Conservation (phyloP, 495 filamentous ascomycete genomes). For the Lasiosphaeria ovina region DNA sequence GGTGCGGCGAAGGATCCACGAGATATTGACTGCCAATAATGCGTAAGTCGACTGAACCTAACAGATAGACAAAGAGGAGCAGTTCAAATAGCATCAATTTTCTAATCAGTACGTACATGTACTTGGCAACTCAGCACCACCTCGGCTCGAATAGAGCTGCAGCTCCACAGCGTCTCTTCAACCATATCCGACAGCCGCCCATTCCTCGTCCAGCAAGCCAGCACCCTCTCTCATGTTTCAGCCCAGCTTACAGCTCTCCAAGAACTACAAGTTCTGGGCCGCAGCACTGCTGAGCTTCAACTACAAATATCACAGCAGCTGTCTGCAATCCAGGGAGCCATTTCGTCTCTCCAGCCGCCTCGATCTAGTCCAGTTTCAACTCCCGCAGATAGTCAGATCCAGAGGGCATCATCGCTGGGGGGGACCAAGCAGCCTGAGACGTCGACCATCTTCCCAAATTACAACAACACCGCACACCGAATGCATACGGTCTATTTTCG, state of each 20-base stretch:
- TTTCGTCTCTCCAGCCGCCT: background rate
- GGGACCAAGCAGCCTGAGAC: background rate
- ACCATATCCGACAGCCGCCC: background rate
- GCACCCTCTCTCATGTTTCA: background rate
- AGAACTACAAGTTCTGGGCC: background rate
- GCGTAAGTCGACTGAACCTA: background rate
- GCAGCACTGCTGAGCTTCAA: background rate
- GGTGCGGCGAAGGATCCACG: background rate
- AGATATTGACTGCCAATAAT: background rate
- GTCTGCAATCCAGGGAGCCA: background rate
- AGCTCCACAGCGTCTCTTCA: background rate
- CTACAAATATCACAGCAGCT: background rate
- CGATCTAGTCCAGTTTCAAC: background rate
- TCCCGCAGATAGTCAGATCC: background rate
- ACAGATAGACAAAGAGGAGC: background rate
- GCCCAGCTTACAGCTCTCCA: conserved; percentile 1
- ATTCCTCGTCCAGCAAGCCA: background rate
- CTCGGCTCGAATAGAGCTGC: background rate
- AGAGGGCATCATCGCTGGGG: too few species aligned
- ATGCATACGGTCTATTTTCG: background rate
- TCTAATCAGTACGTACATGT: background rate
- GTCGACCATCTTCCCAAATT: background rate
- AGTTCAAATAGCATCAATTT: background rate
- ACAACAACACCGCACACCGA: background rate
- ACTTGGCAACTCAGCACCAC: background rate